Conservation (phyloP, 108 stramenopile species). For the Nannochloropsis granulata region DNA sequence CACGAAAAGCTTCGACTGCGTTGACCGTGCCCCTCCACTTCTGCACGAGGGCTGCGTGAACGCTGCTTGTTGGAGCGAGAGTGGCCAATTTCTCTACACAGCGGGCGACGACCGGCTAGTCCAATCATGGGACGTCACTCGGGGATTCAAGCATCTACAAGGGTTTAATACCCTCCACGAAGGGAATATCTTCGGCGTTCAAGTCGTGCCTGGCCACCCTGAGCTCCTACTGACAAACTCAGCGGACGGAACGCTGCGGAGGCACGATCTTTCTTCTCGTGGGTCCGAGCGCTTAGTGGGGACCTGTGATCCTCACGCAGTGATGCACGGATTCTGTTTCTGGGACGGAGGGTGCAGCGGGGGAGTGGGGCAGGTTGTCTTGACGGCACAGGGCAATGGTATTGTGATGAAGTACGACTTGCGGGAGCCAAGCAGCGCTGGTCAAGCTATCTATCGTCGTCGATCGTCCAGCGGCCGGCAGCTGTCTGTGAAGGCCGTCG, state of each 20-base stretch:
- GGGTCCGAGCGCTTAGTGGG: background rate
- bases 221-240: background rate
- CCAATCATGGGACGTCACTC: background rate
- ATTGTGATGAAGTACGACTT: background rate
- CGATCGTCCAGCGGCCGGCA: background rate
- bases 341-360: background rate
- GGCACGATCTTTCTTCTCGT: background rate
- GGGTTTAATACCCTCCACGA: background rate
- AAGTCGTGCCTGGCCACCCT: background rate
- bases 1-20: background rate
- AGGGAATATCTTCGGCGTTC: background rate
- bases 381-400: background rate
- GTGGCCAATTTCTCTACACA: background rate
- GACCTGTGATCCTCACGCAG: background rate
- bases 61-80: background rate
- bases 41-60: background rate
- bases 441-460: background rate
- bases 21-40: background rate
- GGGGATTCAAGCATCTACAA: background rate
- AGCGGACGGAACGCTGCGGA: background rate
- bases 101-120: background rate
- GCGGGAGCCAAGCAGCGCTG: background rate
- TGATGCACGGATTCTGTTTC: background rate
- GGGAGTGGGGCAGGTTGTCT: background rate
- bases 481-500: background rate